Conservation (phyloP, 768 basidiomycete species). For the Xerocomus spinulosus region DNA sequence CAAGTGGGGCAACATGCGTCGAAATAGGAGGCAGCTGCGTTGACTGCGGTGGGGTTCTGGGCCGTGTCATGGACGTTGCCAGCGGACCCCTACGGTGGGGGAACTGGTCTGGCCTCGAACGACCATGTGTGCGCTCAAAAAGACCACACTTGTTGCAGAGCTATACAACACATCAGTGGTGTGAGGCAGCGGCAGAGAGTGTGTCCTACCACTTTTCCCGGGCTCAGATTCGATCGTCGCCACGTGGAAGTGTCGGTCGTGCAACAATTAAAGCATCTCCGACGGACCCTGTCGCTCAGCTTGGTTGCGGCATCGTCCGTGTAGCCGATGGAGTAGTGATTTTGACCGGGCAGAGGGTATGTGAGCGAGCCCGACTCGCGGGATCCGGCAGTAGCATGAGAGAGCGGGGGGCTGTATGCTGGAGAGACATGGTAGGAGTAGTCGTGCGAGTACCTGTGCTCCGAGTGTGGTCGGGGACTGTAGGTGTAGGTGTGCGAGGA, state of each 20-base stretch:
- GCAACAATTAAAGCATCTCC: conserved; percentile 81
- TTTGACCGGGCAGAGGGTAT: conserved; percentile 38
- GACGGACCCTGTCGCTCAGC: conserved; percentile 68
- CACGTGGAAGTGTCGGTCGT: conserved; percentile 83
- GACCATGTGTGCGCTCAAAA: conserved; percentile 77
- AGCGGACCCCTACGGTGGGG: conserved; percentile 75
- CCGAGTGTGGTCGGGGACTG: conserved; percentile 22
- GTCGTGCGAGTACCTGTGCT: conserved; percentile 33
- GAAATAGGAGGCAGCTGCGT: conserved; percentile 45
- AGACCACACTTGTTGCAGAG: conserved; percentile 67
- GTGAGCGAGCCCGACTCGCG: conserved; percentile 28
- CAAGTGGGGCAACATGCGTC: conserved; percentile 35
- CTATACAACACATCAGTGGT: conserved; percentile 21
- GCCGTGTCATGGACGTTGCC: conserved; percentile 43
- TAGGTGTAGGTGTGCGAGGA: conserved; percentile 36
- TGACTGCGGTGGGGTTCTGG: conserved; percentile 47
- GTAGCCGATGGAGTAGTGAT: conserved; percentile 39
- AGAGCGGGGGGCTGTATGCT: conserved; percentile 24
- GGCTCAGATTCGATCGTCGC: conserved; percentile 70
- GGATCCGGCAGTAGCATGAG: conserved; percentile 19
- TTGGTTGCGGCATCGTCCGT: conserved; percentile 82
- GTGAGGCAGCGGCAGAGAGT: neutral
- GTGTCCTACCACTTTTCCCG: conserved; percentile 67
- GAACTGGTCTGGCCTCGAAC: conserved; percentile 75
- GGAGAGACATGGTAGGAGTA: conserved; percentile 30